These are phyloP conservation scores for Hemisphaericaspora xylanilytica DNA, from an alignment of 1,139 yeast species.

Conservation along the genomic window DNA sequence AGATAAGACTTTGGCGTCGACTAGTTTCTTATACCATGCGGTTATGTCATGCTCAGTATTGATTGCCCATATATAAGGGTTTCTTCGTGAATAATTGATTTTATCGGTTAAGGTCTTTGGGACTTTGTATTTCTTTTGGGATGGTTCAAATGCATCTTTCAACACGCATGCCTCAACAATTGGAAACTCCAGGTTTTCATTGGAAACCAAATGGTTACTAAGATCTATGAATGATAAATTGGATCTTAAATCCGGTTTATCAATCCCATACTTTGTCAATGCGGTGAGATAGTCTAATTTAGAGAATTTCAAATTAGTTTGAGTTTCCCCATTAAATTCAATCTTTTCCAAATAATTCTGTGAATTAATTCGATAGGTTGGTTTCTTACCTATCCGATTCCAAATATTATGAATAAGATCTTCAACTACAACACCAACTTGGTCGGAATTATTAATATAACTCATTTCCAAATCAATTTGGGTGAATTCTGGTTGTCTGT, in stretches of 20 bases:
- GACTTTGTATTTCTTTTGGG: slow-evolving; percentile 20
- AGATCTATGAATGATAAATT: slow-evolving; percentile 51
- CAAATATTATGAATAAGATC: slow-evolving; percentile 55
- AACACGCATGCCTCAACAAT: slow-evolving; percentile 73
- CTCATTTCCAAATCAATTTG: slow-evolving; percentile 95
- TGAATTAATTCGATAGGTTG: slow-evolving; percentile 33
- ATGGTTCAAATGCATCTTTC: slow-evolving; percentile 42
- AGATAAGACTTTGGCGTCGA: slow-evolving; percentile 29
- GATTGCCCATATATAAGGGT: slow-evolving; percentile 57
- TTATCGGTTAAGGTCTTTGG: slow-evolving; percentile 38
- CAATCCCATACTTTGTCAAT: slow-evolving; percentile 76
- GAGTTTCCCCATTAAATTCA: slow-evolving; percentile 18
- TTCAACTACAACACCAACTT: slow-evolving; percentile 65
- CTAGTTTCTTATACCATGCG: slow-evolving; percentile 43
- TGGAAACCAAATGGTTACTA: slow-evolving; percentile 35
- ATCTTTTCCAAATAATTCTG: slow-evolving; percentile 24
- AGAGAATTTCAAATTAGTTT: slow-evolving; percentile 27
- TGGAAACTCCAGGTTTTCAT: slow-evolving; percentile 46
- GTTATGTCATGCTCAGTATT: slow-evolving; percentile 32
- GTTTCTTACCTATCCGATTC: slow-evolving; percentile 43
- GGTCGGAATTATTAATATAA: slow-evolving; percentile 64
- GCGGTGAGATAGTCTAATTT: slow-evolving; percentile 67
- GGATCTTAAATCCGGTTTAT: slow-evolving; percentile 88
- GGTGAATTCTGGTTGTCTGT: slow-evolving; percentile 96
- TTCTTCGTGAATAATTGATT: slow-evolving; percentile 53